A percentile compares a stretch with the other conserved stretches of the same genome.
Evolutionary conservation across 2,329 filamentous ascomycete genomes (phyloP).

Genomic region (Penicillium brevicompactum): DNA sequence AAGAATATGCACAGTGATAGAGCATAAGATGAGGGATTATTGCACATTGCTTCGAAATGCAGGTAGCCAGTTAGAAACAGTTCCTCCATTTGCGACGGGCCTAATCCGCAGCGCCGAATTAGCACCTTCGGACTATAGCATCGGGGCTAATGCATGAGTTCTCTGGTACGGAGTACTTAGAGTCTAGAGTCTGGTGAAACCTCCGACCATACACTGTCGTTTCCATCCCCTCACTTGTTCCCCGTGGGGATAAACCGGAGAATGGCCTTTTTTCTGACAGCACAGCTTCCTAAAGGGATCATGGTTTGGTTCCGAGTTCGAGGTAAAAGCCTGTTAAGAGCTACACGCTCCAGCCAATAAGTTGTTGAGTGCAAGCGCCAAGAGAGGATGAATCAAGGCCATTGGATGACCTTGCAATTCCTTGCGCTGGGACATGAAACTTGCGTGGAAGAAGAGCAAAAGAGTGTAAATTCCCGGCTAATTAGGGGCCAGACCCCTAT

Average conservation of each 20-base stretch:
- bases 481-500: conserved; percentile 17
- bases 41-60: neutral
- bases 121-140: neutral
- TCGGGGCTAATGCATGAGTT: no score
- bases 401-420: neutral
- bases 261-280: neutral
- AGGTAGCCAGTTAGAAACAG: neutral
- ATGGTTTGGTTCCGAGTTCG: neutral
- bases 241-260: neutral
- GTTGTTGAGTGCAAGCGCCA: neutral
- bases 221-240: neutral
- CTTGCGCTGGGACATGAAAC: neutral
- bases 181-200: neutral
- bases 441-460: neutral
- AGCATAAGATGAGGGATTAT: neutral
- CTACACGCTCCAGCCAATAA: neutral
- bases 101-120: no score
- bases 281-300: neutral
- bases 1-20: neutral
- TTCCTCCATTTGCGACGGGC: no score
- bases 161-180: no score
- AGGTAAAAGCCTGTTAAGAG: neutral
- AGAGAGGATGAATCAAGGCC: neutral
- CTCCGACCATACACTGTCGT: neutral
- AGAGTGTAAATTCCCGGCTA: conserved; percentile 4